Evolutionary conservation across 1,139 yeast species (phyloP), one percentile per base, ranked within the genome.

Genomic region (Kurtzmaniella quercitrusa): DNA sequence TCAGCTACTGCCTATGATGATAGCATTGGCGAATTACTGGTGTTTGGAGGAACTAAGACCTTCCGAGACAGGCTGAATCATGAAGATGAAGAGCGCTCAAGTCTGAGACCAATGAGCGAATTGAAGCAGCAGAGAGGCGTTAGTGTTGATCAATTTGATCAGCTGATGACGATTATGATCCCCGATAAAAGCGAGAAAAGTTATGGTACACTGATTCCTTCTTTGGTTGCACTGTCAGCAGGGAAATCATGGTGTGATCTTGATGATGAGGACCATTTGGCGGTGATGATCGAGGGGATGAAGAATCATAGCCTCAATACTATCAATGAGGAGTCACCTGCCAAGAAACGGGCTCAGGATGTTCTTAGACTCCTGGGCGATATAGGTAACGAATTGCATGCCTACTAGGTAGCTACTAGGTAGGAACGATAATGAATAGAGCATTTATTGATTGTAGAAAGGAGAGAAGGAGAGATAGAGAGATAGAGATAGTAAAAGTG

Each of bases 221-320:
- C 69, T 2, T 57, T 66, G 48, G 59, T 63, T 38, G 67, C 64
- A 38, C 61, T 65, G 3, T 61, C 68, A 10, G 58, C 66, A 15
- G 54, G 65, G 19, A 62, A 58, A 46, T 64, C 68, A 19, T 66
- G 72, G 71, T 64, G 64, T 45, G 71, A 66, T 43, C 58, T 63
- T 44, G 68, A 63, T 41, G 68, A 64, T 34, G 63, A 61, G 34
- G 56, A 55, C 33, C 23, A 38, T 10, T 18, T 45, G 33, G 34
- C 41, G 21, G 36, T 40, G 16, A 33, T 45, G 15, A 16, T 44
- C 11, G 41, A 42, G 21, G 44, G 29, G 3, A 38, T 43, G 43
- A 44, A 43, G 39, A 43, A 39, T 11, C 33, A 25, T 15, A 37
- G 34, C 19, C 36, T 45, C 33, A 43, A 36, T 17, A 46, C 45